These are phyloP conservation scores for Grigorovia yakushimaensis DNA, from an alignment of 805 yeast species.

Conservation along the genomic window DNA sequence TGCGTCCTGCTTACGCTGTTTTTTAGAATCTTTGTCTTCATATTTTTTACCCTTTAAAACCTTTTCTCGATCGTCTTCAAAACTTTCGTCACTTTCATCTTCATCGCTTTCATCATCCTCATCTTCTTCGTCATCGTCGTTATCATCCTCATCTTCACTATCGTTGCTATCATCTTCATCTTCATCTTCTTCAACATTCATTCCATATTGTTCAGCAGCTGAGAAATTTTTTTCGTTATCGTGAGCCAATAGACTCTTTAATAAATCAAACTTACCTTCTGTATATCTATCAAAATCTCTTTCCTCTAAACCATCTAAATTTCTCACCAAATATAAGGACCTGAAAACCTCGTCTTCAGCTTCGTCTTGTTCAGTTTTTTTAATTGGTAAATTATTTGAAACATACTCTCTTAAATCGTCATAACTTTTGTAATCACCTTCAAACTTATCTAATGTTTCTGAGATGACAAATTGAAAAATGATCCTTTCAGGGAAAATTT, in stretches of 20 bases:
- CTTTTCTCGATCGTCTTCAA: constrained; percentile 29
- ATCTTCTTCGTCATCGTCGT: constrained; percentile 12
- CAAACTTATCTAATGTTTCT: constrained; percentile 33
- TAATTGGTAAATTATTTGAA: constrained; percentile 45
- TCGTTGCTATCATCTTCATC: constrained; percentile 9
- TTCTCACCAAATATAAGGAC: constrained; percentile 63
- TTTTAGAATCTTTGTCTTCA: constrained; percentile 71
- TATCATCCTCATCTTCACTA: constrained; percentile 18
- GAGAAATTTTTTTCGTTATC: constrained; percentile 24
- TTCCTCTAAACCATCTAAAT: constrained; percentile 79
- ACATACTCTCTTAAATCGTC: constrained; percentile 30
- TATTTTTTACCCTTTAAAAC: constrained; percentile 60
- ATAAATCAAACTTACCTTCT: constrained; percentile 70
- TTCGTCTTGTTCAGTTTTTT: constrained; percentile 41
- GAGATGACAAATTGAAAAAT: constrained; percentile 71
- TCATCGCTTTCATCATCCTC: constrained; percentile 14
- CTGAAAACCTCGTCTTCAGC: constrained; percentile 85
- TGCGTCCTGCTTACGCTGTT: constrained; percentile 62
- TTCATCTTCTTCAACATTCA: constrained; percentile 22
- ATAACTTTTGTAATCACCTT: constrained; percentile 26
- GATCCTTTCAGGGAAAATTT: constrained; percentile 70
- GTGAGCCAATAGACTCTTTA: constrained; percentile 52
- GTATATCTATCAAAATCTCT: constrained; percentile 75
- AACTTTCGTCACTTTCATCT: constrained; percentile 28
- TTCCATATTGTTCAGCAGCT: constrained; percentile 14